Evolutionary conservation across 2,329 filamentous ascomycete species (phyloP).

Genomic region (Fusarium sambucinum): DNA sequence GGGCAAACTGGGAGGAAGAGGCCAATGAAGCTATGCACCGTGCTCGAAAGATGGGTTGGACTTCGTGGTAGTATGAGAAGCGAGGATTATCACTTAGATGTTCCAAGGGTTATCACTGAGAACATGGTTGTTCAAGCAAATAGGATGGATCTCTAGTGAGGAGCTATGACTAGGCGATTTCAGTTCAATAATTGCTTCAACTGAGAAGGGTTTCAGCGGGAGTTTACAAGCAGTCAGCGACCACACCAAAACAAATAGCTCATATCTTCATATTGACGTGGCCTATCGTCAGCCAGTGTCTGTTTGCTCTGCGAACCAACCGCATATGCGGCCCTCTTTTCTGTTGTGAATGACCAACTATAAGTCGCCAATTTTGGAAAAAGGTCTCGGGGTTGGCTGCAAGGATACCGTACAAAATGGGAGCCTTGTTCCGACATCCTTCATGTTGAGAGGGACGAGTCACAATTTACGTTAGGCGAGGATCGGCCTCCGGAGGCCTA

Average conservation of each 20-base stretch:
- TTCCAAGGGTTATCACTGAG: too few relatives aligned
- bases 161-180: too few relatives aligned
- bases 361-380: too few relatives aligned
- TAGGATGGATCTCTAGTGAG: too few relatives aligned
- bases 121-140: too few relatives aligned
- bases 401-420: not conserved
- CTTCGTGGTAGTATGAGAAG: not conserved
- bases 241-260: not conserved
- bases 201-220: too few relatives aligned
- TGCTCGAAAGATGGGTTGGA: not conserved
- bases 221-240: not conserved
- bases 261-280: not conserved
- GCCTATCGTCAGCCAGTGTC: not conserved
- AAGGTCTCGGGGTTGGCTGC: not conserved
- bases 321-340: not conserved
- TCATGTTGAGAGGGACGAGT: not conserved
- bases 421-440: not conserved
- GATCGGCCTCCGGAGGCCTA: too few relatives aligned
- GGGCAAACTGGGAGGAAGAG: too few relatives aligned
- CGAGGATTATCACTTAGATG: too few relatives aligned
- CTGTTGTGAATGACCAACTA: not conserved
- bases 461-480: not conserved
- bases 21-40: not conserved
- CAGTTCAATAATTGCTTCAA: too few relatives aligned
- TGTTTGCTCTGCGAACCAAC: not conserved